Base-by-base conservation (phyloP, 345 rosid genomes). In the Eucalyptus victrix region DNA sequence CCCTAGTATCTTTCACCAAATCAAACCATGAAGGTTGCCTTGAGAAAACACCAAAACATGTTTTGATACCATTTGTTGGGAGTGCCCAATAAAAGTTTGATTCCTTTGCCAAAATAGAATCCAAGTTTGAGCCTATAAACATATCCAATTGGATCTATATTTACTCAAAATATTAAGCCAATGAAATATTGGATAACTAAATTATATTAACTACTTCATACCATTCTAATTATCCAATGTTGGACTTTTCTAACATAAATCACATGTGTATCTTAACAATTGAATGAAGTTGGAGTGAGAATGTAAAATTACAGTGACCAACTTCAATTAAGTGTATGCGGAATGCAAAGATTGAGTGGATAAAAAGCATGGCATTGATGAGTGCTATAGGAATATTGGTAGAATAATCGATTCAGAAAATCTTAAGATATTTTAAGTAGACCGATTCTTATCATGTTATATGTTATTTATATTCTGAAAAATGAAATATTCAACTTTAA, bases 81-180 rank as follows among this genome's bases (percentile, higher is more conserved):
- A 60, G 69, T 26, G 69, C 34, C 15, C 24, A 56, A 56, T 24
- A 28, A 30, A 12, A 60, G 3, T 30, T 30, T 30, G 16, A 60
- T 28, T 26, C 69, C 8, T 13, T n/a, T 8, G 72, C 37, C 76
- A 30, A 65, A 32, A 15, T 32, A 12, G 19, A n/a, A 32, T 32
- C 37, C 37, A 14, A n/a, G 76, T 65, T 15, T n/a, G 11, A 65
- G 37, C 37, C 0, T 3, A 0, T 65, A n/a, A 65, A 65, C 10
- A 30, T 65, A 65, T 65, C 3, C 0, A 65, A 0, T 65, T 65
- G 3, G 37, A 15, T 15, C 0, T 17, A n/a, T 15, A 7, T 65
- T n/a, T 65, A n/a, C 2, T 65, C 5, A 30, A 30, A 65, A n/a
- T 1, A 0, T 65, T 30, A 15, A 65, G 19, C 2, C 2, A 65